Percentiles rank a stretch among this genome's conserved stretches.
phyloP scores from a whole-genome alignment of 352 stramenopile species.

The Phytophthora parvispora region DNA sequence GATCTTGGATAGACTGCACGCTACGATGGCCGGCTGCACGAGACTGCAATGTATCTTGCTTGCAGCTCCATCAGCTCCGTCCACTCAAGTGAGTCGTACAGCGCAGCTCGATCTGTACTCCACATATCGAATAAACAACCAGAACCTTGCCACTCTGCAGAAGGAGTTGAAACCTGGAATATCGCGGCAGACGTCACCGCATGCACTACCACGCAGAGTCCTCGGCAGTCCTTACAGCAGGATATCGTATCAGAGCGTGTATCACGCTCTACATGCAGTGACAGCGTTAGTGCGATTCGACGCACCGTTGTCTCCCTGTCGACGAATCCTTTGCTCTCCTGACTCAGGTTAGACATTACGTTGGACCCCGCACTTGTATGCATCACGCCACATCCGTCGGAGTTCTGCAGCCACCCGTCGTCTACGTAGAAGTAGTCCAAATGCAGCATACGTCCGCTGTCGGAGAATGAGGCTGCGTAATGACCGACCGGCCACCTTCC shows the following conservation, averaged over 20 bases:
- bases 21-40: too few relatives aligned
- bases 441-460: neutral
- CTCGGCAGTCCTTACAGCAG: neutral
- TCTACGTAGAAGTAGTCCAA: neutral
- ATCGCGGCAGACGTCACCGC: neutral
- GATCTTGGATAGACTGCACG: too few relatives aligned
- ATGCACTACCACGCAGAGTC: neutral
- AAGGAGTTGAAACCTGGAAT: neutral
- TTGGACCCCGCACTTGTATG: neutral
- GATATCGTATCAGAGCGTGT: neutral
- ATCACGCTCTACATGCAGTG: neutral
- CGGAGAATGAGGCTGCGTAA: neutral
- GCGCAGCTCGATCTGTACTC: neutral
- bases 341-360: neutral
- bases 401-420: too few relatives aligned
- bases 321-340: neutral
- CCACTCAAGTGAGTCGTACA: too few relatives aligned
- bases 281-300: neutral
- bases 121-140: neutral
- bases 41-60: neutral
- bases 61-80: neutral
- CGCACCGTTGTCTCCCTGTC: neutral
- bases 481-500: neutral
- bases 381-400: too few relatives aligned
- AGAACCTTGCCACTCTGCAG: neutral